phyloP scores from a whole-genome alignment of 2,329 filamentous ascomycete species.

The Hypoxylon sp. region DNA sequence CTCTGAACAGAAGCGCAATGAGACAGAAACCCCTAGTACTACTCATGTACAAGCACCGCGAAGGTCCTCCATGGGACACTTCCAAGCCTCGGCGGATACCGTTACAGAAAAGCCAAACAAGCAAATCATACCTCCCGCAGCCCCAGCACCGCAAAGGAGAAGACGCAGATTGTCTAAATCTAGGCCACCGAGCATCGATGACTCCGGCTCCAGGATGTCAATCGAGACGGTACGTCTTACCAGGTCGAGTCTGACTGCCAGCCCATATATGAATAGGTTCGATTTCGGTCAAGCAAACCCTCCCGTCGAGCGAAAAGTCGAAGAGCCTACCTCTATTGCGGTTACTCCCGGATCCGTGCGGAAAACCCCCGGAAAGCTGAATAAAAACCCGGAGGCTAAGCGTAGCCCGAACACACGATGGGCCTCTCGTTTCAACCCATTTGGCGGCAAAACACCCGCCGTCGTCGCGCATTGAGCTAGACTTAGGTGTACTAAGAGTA shows the following conservation, averaged over 20 bases:
- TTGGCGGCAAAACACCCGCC: conserved; percentile 14
- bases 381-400: conserved; percentile 22
- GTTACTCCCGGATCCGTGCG: conserved; percentile 6
- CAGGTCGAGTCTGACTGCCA: conserved; percentile 22
- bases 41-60: conserved; percentile 16
- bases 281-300: conserved; percentile 31
- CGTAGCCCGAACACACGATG: conserved; percentile 17
- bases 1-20: conserved; percentile 12
- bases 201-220: conserved; percentile 20
- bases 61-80: conserved; percentile 2
- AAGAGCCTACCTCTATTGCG: conserved; percentile 3
- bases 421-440: conserved; percentile 14
- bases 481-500: not conserved
- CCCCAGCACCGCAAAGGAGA: conserved; percentile 23
- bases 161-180: conserved; percentile 49
- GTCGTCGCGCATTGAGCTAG: conserved; percentile 15
- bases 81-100: conserved; percentile 6
- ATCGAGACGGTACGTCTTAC: conserved; percentile 27
- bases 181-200: conserved; percentile 18
- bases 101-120: not conserved
- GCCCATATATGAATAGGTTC: conserved; percentile 18
- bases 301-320: conserved; percentile 9
- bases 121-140: not conserved
- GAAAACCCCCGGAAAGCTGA: conserved; percentile 21
- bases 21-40: not conserved